These are phyloP conservation scores for Corylus avellana DNA, from an alignment of 306 rosid species.

Conservation along the genomic window DNA sequence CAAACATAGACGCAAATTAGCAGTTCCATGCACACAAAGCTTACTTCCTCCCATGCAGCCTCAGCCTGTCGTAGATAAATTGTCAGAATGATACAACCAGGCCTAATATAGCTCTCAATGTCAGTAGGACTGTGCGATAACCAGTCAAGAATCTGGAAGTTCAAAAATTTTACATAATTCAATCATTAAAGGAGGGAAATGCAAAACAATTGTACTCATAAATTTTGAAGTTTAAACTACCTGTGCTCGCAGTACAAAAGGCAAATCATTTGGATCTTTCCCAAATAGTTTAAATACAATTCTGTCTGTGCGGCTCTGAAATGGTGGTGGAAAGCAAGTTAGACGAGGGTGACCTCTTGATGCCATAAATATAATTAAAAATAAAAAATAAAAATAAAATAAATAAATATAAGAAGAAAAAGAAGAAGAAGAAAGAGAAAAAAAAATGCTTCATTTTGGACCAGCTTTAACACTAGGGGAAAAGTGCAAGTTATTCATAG, in stretches of 20 bases:
- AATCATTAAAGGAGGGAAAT: slow-evolving; percentile 24
- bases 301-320: slow-evolving; percentile 58
- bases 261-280: slow-evolving; percentile 55
- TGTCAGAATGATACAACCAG: slow-evolving; percentile 88
- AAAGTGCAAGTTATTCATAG: neutral
- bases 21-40: slow-evolving; percentile 25
- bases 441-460: no score
- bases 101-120: slow-evolving; percentile 90
- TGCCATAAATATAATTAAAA: slow-evolving; percentile 14
- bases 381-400: neutral
- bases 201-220: slow-evolving; percentile 8
- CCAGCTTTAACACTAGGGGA: neutral
- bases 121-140: slow-evolving; percentile 81
- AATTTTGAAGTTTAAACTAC: slow-evolving; percentile 35
- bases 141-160: slow-evolving; percentile 80
- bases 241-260: slow-evolving; percentile 51
- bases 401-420: no score
- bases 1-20: slow-evolving; percentile 13
- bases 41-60: slow-evolving; percentile 78
- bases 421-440: neutral
- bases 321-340: slow-evolving; percentile 30
- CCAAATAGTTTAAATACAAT: slow-evolving; percentile 58
- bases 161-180: slow-evolving; percentile 28
- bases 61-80: slow-evolving; percentile 72
- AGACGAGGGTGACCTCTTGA: slow-evolving; percentile 20